Evolutionary conservation across 2,329 filamentous ascomycete genomes (phyloP).

Genomic region (Paraphoma chrysanthemicola): DNA sequence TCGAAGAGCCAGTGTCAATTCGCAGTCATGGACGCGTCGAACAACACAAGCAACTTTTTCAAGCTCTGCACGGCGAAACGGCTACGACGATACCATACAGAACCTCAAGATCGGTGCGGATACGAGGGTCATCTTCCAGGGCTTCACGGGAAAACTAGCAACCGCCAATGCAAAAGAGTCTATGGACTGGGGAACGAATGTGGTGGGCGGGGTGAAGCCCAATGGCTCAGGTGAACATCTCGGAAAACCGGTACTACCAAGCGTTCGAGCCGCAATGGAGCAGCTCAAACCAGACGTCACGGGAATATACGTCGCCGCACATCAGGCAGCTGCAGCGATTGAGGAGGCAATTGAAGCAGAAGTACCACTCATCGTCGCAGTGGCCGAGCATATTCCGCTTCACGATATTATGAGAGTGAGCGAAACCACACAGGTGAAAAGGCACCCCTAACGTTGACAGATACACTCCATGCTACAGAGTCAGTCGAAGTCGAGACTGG

Average conservation of each 20-base stretch:
- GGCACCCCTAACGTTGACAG: conserved; percentile 46
- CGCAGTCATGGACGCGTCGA: conserved; percentile 1
- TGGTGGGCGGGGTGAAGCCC: conserved; percentile 80
- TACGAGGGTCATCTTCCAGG: conserved; percentile 73
- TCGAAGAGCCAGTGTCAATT: conserved; percentile 12
- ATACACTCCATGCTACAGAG: conserved; percentile 74
- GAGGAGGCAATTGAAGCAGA: conserved; percentile 82
- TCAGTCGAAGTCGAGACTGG: conserved; percentile 74
- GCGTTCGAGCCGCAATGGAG: conserved; percentile 72
- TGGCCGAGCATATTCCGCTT: conserved; percentile 80
- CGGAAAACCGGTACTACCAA: conserved; percentile 73
- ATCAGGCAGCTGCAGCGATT: conserved; percentile 74
- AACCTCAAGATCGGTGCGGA: conserved; percentile 72
- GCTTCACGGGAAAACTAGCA: conserved; percentile 72
- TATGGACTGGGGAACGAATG: conserved; percentile 78
- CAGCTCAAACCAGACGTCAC: conserved; percentile 77
- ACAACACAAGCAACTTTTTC: conserved; percentile 34
- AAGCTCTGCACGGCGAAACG: conserved; percentile 38
- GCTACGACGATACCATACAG: conserved; percentile 67
- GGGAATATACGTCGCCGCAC: conserved; percentile 80
- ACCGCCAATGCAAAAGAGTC: conserved; percentile 80
- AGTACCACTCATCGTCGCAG: conserved; percentile 77
- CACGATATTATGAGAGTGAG: conserved; percentile 77
- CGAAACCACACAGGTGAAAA: not conserved
- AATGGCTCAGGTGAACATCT: conserved; percentile 74